A percentile compares a stretch with the other conserved stretches of the same genome.
Conservation (phyloP, 768 basidiomycete species). For the Rhodotorula taiwanensis region DNA sequence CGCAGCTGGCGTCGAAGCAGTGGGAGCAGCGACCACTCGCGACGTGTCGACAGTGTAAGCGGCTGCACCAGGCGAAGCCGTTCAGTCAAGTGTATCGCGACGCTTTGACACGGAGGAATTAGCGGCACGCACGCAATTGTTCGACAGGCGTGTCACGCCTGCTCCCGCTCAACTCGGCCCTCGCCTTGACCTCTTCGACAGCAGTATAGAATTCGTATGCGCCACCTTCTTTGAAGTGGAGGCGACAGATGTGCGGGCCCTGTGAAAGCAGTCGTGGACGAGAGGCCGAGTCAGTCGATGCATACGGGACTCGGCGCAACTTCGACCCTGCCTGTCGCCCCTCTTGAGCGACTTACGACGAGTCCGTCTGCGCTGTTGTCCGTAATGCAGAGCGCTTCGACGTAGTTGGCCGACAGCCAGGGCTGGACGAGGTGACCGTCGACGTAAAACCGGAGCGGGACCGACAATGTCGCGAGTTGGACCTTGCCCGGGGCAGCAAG, state of each 20-base stretch:
- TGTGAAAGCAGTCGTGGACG: background rate
- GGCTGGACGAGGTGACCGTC: constrained; percentile 32
- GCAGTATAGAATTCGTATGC: constrained; percentile 30
- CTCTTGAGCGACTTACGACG: background rate
- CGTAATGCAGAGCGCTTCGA: constrained; percentile 12
- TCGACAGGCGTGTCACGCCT: background rate
- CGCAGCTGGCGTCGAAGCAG: too few species aligned
- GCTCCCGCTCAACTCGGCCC: background rate
- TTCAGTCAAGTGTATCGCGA: too few species aligned
- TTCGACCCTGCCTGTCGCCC: too few species aligned
- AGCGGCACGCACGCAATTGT: constrained; percentile 1
- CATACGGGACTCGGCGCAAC: too few species aligned
- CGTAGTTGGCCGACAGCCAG: constrained; percentile 27
- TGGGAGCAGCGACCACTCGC: too few species aligned
- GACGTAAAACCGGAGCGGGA: constrained; percentile 14
- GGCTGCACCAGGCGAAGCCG: too few species aligned
- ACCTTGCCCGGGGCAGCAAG: too few species aligned
- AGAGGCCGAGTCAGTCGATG: background rate
- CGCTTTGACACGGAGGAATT: background rate
- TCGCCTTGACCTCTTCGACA: constrained; percentile 27
- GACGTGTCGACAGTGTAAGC: too few species aligned
- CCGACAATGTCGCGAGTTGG: constrained; percentile 8
- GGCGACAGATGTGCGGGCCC: constrained; percentile 15
- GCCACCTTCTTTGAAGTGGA: constrained; percentile 34
- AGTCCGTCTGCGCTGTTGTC: constrained; percentile 1